These are phyloP conservation scores for Salisapilia sapeloensis DNA, from an alignment of 352 stramenopile genomes.

Conservation along the genomic window DNA sequence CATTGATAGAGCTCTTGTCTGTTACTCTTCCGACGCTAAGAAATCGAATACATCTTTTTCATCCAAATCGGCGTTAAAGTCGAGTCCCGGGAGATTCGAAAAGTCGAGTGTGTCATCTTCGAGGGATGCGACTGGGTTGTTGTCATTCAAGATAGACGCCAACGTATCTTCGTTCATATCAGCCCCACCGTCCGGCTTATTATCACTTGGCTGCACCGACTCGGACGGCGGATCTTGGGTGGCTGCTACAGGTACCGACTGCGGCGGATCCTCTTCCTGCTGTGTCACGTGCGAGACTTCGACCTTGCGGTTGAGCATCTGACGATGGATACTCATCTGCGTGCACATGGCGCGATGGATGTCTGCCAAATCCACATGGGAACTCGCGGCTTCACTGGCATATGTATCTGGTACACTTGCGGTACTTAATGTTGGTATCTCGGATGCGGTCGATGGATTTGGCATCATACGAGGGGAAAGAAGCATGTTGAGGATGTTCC, in stretches of 20 bases:
- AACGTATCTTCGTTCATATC: too few relatives aligned
- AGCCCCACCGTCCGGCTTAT: too few relatives aligned
- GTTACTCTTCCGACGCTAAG: conserved; percentile 37
- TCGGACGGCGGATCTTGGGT: too few relatives aligned
- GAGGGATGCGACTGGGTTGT: too few relatives aligned
- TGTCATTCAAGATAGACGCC: too few relatives aligned
- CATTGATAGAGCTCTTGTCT: too few relatives aligned
- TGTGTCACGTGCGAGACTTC: conserved; percentile 46
- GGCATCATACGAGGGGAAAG: conserved; percentile 65
- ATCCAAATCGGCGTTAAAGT: conserved; percentile 67
- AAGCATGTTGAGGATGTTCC: conserved; percentile 61
- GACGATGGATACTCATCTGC: conserved; percentile 77
- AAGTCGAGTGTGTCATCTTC: conserved; percentile 47
- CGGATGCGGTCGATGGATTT: too few relatives aligned
- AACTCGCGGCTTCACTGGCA: too few relatives aligned
- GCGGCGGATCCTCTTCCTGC: conserved; percentile 1
- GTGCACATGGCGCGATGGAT: conserved; percentile 80
- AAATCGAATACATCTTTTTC: conserved; percentile 80
- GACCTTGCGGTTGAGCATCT: conserved; percentile 78
- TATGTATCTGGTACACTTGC: too few relatives aligned
- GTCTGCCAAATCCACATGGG: conserved; percentile 1
- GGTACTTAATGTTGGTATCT: too few relatives aligned
- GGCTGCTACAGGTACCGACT: too few relatives aligned
- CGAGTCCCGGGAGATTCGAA: conserved; percentile 66
- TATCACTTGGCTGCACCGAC: too few relatives aligned